Evolutionary conservation across 495 filamentous ascomycete species (phyloP), one percentile per base, ranked within the genome.

Genomic region (Daldinia bambusicola): DNA sequence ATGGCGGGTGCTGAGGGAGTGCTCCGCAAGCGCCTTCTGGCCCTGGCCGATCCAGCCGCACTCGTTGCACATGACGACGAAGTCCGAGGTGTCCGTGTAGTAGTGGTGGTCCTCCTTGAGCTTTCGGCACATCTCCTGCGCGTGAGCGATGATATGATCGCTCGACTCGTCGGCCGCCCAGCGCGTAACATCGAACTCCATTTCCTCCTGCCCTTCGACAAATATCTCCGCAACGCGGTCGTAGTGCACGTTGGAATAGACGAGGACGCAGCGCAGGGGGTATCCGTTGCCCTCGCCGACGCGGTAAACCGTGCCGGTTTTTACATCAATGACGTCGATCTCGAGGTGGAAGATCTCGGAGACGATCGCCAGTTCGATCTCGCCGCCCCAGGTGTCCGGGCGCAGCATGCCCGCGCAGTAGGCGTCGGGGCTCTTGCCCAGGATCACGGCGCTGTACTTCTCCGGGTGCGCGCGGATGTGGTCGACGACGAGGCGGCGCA

Each of bases 161-260:
- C 97, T 91, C 14, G 58, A 75, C 18, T 48, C 16, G 9, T 82
- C 81, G 0, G 87, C 83, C 34, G 90, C 84, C 82, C 97, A 99
- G 7, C 93, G 85, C 52, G 92, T 92, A 26, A 89, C 86, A 71
- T 99, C 95, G 58, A 89, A 86, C 64, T 84, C 84, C 48, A 80
- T 82, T 56, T 85, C 82, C 7, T 86, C 86, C 22, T 87, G 84
- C 37, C 62, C 75, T 65, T 88, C 86, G 13, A 85, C 87, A 1
- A 91, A 90, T 9, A 86, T 88, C 71, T 96, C 84, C 0, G 91
- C 92, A 56, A 98, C 88, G n/a, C 91, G 89, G 78, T 99, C 95
- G 77, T 99, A 99, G 75, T 99, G 95, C 59, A 98, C 95, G 0
- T 93, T 94, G 0, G 92, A 94, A 78, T 98, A 99, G 1, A 98